These are phyloP conservation scores for Roridomyces roridus DNA, from an alignment of 768 basidiomycete species.

Conservation along the genomic window DNA sequence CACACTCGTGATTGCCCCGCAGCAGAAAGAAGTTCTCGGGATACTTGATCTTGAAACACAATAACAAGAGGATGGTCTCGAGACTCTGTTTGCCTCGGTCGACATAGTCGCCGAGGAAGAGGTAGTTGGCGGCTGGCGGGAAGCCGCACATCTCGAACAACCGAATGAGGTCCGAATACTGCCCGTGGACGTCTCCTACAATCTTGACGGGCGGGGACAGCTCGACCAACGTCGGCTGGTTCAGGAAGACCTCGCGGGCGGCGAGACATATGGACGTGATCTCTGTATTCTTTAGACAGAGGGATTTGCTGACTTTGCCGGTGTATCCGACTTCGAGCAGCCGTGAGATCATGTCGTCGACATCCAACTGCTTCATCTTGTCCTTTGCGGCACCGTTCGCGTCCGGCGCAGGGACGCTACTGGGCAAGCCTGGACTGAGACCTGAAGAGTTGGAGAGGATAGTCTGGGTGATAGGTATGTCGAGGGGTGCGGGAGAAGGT, in stretches of 20 bases:
- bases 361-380: conserved; percentile 78
- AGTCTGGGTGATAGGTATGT: conserved; percentile 82
- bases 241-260: conserved; percentile 94
- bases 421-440: conserved; percentile 59
- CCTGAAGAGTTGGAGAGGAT: conserved; percentile 78
- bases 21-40: conserved; percentile 99
- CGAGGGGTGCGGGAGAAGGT: conserved; percentile 60
- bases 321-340: conserved; percentile 96
- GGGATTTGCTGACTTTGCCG: conserved; percentile 96
- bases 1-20: conserved; percentile 98
- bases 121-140: conserved; percentile 95
- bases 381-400: conserved; percentile 57
- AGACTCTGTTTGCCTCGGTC: conserved; percentile 98
- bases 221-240: conserved; percentile 96
- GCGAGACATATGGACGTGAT: conserved; percentile 94
- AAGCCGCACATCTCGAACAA: conserved; percentile 99
- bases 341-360: conserved; percentile 98
- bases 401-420: conserved; percentile 46
- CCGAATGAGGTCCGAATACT: conserved; percentile 98
- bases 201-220: conserved; percentile 98
- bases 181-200: conserved; percentile 98
- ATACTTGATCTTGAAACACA: conserved; percentile 99
- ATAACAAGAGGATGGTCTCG: conserved; percentile 93
- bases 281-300: conserved; percentile 95
- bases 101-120: conserved; percentile 99